These are phyloP conservation scores for Ceratocystis destructans DNA, from an alignment of 2,329 filamentous ascomycete species.

Conservation along the genomic window DNA sequence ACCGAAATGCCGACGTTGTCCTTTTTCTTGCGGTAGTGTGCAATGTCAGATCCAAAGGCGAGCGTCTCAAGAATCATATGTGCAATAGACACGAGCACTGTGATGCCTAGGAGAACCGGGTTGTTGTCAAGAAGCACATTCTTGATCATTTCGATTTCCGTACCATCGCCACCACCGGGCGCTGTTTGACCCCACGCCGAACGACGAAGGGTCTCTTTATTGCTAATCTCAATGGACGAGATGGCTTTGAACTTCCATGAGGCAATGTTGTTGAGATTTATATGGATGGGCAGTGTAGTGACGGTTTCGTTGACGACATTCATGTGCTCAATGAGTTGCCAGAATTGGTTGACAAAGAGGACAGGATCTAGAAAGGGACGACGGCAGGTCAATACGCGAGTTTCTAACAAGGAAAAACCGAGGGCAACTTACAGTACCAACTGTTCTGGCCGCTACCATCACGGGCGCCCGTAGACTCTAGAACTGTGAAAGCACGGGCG, in stretches of 20 bases:
- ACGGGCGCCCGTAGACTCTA: constrained; percentile 68
- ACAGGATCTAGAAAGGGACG: constrained; percentile 44
- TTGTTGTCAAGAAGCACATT: constrained; percentile 90
- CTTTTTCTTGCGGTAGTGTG: constrained; percentile 99
- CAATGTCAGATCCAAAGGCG: constrained; percentile 93
- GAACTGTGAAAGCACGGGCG: constrained; percentile 59
- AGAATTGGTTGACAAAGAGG: constrained; percentile 89
- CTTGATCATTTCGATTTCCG: constrained; percentile 94
- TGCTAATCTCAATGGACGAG: constrained; percentile 71
- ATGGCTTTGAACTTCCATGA: constrained; percentile 86
- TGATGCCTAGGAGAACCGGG: constrained; percentile 74
- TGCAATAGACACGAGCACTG: constrained; percentile 67
- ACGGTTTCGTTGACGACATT: constrained; percentile 81
- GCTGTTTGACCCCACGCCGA: constrained; percentile 59
- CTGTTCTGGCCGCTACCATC: constrained; percentile 75
- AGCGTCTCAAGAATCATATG: constrained; percentile 94
- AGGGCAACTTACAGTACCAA: constrained; percentile 56
- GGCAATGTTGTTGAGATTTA: constrained; percentile 67
- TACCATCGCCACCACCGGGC: constrained; percentile 72
- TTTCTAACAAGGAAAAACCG: not conserved
- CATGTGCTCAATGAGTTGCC: constrained; percentile 90
- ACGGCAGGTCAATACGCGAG: too few species aligned
- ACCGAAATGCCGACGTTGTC: constrained; percentile 95
- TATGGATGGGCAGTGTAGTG: constrained; percentile 63
- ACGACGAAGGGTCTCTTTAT: constrained; percentile 68